phyloP scores from a whole-genome alignment of 345 rosid species.

The Hibiscus trionum region DNA sequence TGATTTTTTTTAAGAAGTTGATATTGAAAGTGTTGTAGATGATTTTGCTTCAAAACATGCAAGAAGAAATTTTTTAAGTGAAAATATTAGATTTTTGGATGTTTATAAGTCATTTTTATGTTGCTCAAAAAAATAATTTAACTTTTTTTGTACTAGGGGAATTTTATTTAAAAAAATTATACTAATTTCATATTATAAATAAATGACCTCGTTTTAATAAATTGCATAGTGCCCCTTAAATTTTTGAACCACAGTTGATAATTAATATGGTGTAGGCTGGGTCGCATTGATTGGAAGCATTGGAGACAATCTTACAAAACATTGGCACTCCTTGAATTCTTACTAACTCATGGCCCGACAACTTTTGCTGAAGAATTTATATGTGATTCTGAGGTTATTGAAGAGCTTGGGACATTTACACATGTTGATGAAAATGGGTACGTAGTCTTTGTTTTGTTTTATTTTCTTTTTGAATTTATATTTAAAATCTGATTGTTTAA shows the following conservation, averaged over 20 bases:
- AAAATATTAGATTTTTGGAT: too few relatives aligned
- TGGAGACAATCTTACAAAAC: constrained; percentile 66
- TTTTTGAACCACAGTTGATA: neutral
- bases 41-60: too few relatives aligned
- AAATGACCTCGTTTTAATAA: too few relatives aligned
- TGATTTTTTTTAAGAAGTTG: too few relatives aligned
- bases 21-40: too few relatives aligned
- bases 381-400: constrained; percentile 29
- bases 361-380: constrained; percentile 45
- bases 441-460: neutral
- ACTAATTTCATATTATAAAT: too few relatives aligned
- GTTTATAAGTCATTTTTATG: too few relatives aligned
- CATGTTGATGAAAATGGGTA: constrained; percentile 40
- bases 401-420: constrained; percentile 39
- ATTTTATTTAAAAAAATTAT: too few relatives aligned
- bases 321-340: constrained; percentile 46
- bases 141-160: too few relatives aligned
- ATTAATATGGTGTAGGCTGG: constrained; percentile 23
- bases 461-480: neutral
- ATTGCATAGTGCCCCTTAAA: too few relatives aligned
- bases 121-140: too few relatives aligned
- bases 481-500: neutral
- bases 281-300: constrained; percentile 41
- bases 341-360: constrained; percentile 50
- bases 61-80: too few relatives aligned